phyloP scores from a whole-genome alignment of 2,329 filamentous ascomycete genomes.

The Kalmusia sp. region DNA sequence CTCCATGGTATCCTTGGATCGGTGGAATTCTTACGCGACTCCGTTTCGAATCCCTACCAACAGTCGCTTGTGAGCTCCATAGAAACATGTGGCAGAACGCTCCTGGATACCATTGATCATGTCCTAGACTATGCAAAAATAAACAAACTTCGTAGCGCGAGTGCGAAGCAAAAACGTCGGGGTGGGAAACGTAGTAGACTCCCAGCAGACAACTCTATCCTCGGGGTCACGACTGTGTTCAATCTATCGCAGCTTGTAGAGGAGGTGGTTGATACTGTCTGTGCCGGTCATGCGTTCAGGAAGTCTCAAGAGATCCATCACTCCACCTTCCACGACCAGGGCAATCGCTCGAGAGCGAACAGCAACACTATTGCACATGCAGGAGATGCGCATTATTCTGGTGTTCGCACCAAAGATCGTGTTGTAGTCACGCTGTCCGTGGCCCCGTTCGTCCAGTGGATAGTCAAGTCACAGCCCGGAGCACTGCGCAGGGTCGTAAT shows the following conservation, averaged over 20 bases:
- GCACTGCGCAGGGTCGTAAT: conserved; percentile 42
- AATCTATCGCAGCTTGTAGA: conserved; percentile 49
- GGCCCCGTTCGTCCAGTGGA: conserved; percentile 36
- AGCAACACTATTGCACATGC: conserved; percentile 23
- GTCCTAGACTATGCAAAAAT: conserved; percentile 48
- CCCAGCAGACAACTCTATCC: conserved; percentile 36
- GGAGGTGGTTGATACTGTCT: conserved; percentile 63
- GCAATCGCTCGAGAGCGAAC: conserved; percentile 18
- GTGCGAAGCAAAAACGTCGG: conserved; percentile 23
- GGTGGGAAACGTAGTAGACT: conserved; percentile 23
- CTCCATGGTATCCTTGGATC: conserved; percentile 66
- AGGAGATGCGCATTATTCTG: background rate
- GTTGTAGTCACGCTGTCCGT: conserved; percentile 40
- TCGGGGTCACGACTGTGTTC: conserved; percentile 39
- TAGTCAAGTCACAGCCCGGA: conserved; percentile 39
- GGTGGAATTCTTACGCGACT: conserved; percentile 41
- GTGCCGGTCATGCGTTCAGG: conserved; percentile 56
- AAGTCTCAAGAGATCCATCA: conserved; percentile 31
- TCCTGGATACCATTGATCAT: conserved; percentile 51
- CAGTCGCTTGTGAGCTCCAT: conserved; percentile 48
- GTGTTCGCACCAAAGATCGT: conserved; percentile 22
- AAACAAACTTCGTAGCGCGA: conserved; percentile 39
- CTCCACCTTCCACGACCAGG: conserved; percentile 33
- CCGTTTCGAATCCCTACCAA: conserved; percentile 44
- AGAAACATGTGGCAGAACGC: conserved; percentile 45